These are phyloP conservation scores for Naumovozyma dairenensis DNA, from an alignment of 805 yeast genomes.

Conservation along the genomic window DNA sequence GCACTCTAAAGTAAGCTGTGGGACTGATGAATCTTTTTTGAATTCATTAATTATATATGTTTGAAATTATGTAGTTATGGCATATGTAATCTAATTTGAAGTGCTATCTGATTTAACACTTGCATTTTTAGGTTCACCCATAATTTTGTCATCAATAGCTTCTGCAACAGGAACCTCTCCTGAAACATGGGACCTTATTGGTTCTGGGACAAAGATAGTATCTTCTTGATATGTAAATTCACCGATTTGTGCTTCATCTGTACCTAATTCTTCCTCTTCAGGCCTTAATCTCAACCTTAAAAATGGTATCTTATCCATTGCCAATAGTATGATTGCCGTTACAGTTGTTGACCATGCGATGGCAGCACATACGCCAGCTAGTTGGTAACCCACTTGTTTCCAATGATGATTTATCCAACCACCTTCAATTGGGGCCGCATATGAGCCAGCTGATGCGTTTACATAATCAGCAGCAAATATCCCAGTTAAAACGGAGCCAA, in stretches of 20 bases:
- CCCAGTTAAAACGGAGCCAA: constrained; percentile 80
- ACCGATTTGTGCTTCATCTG: constrained; percentile 85
- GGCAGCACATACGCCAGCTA: constrained; percentile 65
- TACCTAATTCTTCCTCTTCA: constrained; percentile 82
- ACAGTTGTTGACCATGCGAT: constrained; percentile 68
- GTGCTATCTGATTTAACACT: constrained; percentile 10
- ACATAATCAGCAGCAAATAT: constrained; percentile 87
- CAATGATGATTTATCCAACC: constrained; percentile 86
- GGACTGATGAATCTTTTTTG: no score
- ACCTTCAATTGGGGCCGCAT: constrained; percentile 49
- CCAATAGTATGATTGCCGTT: constrained; percentile 56
- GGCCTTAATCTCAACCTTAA: constrained; percentile 72
- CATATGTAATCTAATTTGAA: no score
- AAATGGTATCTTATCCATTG: constrained; percentile 69
- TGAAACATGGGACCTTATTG: constrained; percentile 50
- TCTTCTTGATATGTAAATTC: constrained; percentile 70
- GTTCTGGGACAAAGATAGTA: constrained; percentile 63
- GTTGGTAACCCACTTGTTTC: constrained; percentile 77
- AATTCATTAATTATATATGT: no score
- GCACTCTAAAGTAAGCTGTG: no score
- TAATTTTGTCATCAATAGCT: neutral
- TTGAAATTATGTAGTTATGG: no score
- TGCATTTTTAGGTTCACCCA: constrained; percentile 13
- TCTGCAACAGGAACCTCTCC: constrained; percentile 3
- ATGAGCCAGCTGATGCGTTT: constrained; percentile 67